Conservation (phyloP, 148 eudicot genomes). For the Amaranthus hypochondriacus region DNA sequence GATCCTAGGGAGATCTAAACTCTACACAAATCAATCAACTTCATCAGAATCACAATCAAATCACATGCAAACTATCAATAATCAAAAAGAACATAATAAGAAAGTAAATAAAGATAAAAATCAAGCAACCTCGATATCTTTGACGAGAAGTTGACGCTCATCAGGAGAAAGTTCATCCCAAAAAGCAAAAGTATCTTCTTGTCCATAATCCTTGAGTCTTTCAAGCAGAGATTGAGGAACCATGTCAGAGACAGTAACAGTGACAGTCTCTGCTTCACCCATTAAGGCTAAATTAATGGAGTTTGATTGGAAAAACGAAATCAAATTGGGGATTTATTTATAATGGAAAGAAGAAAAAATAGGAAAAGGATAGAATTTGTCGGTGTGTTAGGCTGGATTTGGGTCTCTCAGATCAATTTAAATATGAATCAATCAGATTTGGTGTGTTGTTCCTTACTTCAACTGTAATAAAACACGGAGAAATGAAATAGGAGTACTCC, state of each 20-base stretch:
- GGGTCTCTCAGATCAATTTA: not conserved
- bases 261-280: not conserved
- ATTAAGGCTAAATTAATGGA: not conserved
- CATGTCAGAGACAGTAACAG: not conserved
- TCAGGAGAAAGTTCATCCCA: slow-evolving; percentile 81
- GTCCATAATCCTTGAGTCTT: slow-evolving; percentile 91
- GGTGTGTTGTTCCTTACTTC: not conserved
- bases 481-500: not conserved
- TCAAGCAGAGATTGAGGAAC: slow-evolving; percentile 64
- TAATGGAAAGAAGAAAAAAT: not conserved
- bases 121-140: slow-evolving; percentile 66
- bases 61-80: not conserved
- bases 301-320: not conserved
- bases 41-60: not conserved
- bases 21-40: slow-evolving; percentile 1
- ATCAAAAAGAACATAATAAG: not conserved
- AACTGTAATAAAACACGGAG: not conserved
- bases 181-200: slow-evolving; percentile 80
- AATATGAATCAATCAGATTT: not conserved
- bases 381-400: not conserved
- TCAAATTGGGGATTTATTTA: no score
- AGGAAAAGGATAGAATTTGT: not conserved
- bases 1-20: slow-evolving; percentile 76
- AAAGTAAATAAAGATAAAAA: not conserved
- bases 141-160: slow-evolving; percentile 59